A percentile compares a stretch with the other conserved stretches of the same genome.
These are phyloP conservation scores for Paralagenidium karlingii DNA, from an alignment of 352 stramenopile genomes.

Conservation along the genomic window DNA sequence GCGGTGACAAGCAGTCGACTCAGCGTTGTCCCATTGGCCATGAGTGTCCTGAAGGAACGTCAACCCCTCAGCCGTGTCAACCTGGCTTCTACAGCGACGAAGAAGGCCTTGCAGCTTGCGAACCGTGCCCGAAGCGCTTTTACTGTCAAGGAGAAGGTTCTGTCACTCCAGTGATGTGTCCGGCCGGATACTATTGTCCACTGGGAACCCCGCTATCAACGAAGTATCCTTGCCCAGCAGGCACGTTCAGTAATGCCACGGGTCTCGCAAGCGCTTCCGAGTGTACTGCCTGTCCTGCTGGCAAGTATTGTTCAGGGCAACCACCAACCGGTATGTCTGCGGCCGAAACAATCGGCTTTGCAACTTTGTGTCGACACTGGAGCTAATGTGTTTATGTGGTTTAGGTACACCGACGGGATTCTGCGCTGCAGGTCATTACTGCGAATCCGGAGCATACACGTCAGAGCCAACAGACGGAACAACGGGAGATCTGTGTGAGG, in stretches of 20 bases:
- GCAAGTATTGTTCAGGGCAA: constrained; percentile 66
- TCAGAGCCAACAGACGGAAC: constrained; percentile 20
- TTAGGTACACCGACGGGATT: constrained; percentile 27
- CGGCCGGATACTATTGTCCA: constrained; percentile 68
- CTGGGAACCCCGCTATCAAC: constrained; percentile 21
- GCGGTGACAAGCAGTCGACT: constrained; percentile 35
- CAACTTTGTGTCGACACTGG: no score
- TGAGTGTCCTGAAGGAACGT: constrained; percentile 63
- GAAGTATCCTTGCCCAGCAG: constrained; percentile 39
- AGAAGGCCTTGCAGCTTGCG: constrained; percentile 35
- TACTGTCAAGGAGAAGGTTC: constrained; percentile 37
- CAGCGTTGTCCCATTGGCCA: constrained; percentile 43
- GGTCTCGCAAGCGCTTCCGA: constrained; percentile 21
- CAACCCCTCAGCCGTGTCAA: constrained; percentile 32
- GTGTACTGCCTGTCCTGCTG: constrained; percentile 42
- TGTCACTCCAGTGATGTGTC: constrained; percentile 32
- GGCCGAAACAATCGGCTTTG: no score
- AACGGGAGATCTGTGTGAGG: constrained; percentile 32
- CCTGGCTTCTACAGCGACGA: constrained; percentile 54
- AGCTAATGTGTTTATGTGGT: no score
- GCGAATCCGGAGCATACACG: constrained; percentile 21
- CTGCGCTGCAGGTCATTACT: constrained; percentile 65
- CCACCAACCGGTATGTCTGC: constrained; percentile 35
- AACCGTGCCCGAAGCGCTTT: constrained; percentile 56
- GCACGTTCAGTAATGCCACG: constrained; percentile 39